Evolutionary conservation across 805 yeast genomes (phyloP).

Genomic region (Citeromyces nyonsensis): DNA sequence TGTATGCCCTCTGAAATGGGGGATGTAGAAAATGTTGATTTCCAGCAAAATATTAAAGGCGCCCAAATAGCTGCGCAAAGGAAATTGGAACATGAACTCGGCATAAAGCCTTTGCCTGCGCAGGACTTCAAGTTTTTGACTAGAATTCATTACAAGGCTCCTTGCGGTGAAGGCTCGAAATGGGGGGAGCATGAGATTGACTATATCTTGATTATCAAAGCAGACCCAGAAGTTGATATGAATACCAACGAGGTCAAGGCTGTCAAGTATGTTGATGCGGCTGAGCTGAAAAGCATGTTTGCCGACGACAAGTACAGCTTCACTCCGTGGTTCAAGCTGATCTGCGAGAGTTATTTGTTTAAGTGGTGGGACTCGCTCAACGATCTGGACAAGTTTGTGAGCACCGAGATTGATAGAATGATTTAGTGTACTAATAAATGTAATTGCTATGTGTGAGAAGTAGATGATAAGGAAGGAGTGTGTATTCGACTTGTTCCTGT

Average conservation of each 20-base stretch:
- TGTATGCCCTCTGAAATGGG: conserved; percentile 78
- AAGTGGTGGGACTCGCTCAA: conserved; percentile 85
- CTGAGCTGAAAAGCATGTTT: conserved; percentile 65
- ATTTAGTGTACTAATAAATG: conserved; percentile 10
- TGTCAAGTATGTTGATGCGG: conserved; percentile 52
- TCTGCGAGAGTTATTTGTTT: conserved; percentile 81
- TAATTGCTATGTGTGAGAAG: conserved; percentile 7
- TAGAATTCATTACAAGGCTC: conserved; percentile 89
- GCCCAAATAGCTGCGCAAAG: conserved; percentile 82
- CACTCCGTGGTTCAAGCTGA: conserved; percentile 97
- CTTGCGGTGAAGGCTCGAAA: conserved; percentile 31
- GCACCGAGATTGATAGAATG: conserved; percentile 32
- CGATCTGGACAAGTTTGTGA: conserved; percentile 32
- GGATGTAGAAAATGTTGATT: conserved; percentile 16
- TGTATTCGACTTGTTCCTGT: too few species aligned
- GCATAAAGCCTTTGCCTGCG: conserved; percentile 32
- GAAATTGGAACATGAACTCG: conserved; percentile 86
- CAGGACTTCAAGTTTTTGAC: conserved; percentile 70
- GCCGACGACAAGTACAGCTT: conserved; percentile 43
- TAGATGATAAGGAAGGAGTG: too few species aligned
- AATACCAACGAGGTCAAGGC: conserved; percentile 83
- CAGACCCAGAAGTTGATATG: conserved; percentile 29
- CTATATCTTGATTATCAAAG: conserved; percentile 68
- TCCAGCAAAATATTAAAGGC: conserved; percentile 56
- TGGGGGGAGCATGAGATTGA: conserved; percentile 99